These are phyloP conservation scores for Fraxinus sp. DNA, from an alignment of 305 asterid genomes.

Conservation along the genomic window DNA sequence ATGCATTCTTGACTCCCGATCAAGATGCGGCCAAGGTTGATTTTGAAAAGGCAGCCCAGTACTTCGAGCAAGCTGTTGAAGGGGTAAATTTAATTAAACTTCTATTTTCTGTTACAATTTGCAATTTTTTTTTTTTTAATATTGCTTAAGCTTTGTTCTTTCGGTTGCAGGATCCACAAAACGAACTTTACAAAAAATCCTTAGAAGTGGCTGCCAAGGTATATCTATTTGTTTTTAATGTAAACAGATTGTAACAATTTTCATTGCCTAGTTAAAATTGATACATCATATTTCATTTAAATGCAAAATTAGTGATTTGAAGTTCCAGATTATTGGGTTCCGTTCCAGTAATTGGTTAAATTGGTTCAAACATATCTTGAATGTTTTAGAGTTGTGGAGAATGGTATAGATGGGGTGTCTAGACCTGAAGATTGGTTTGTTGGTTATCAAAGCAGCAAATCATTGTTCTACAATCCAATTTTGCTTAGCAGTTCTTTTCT, in stretches of 20 bases:
- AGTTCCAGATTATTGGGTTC: neutral
- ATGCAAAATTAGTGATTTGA: neutral
- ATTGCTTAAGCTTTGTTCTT: neutral
- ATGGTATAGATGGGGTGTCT: neutral
- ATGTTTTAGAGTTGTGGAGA: neutral
- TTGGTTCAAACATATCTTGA: neutral
- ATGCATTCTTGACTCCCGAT: slow-evolving; percentile 18
- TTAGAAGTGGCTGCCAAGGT: slow-evolving; percentile 16
- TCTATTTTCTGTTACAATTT: neutral
- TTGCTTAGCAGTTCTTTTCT: neutral
- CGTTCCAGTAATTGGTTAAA: neutral
- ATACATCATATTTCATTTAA: neutral
- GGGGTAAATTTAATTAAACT: slow-evolving; percentile 9
- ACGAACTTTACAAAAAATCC: slow-evolving; percentile 18
- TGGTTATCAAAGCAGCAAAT: neutral
- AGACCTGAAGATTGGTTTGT: neutral
- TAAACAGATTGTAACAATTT: neutral
- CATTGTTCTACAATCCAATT: neutral
- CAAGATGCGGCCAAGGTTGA: neutral
- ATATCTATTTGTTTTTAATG: neutral
- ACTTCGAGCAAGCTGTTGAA: slow-evolving; percentile 4
- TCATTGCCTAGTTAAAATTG: neutral
- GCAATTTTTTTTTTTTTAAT: neutral
- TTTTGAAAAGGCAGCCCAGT: slow-evolving; percentile 17
- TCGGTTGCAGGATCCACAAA: slow-evolving; percentile 18